These are phyloP conservation scores for Physcomitrium patens DNA, from an alignment of 225 moss, liverwort and hornwort genomes.

Conservation along the genomic window DNA sequence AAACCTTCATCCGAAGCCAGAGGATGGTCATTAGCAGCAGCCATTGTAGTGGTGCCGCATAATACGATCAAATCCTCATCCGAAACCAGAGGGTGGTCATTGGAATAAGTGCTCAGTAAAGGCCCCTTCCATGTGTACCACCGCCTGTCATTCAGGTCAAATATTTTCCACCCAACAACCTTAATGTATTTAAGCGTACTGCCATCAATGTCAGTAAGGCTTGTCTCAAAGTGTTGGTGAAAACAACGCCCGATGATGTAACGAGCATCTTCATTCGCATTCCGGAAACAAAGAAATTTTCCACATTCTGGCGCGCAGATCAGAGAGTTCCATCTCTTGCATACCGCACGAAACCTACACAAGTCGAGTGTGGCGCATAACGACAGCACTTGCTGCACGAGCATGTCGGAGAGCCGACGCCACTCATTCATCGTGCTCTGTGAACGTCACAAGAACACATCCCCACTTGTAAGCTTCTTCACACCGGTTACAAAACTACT, in stretches of 20 bases:
- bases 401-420: constrained; percentile 45
- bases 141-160: neutral
- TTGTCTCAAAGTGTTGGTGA: neutral
- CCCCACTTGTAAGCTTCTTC: constrained; percentile 51
- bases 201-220: too few relatives aligned
- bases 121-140: neutral
- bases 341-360: constrained; percentile 21
- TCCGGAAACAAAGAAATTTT: neutral
- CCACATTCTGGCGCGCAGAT: neutral
- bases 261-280: neutral
- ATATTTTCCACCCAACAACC: neutral
- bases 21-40: neutral
- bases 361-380: constrained; percentile 1
- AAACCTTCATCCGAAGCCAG: constrained; percentile 7
- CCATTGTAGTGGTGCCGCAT: too few relatives aligned
- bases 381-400: constrained; percentile 11
- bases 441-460: constrained; percentile 1
- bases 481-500: too few relatives aligned
- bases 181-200: too few relatives aligned
- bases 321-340: constrained; percentile 15
- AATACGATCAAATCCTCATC: too few relatives aligned
- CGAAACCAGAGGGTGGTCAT: too few relatives aligned
- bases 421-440: constrained; percentile 49
- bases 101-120: neutral
- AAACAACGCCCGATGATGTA: neutral